Base-by-base conservation (phyloP, 495 filamentous ascomycete species). In the Penicillium paxilli region DNA sequence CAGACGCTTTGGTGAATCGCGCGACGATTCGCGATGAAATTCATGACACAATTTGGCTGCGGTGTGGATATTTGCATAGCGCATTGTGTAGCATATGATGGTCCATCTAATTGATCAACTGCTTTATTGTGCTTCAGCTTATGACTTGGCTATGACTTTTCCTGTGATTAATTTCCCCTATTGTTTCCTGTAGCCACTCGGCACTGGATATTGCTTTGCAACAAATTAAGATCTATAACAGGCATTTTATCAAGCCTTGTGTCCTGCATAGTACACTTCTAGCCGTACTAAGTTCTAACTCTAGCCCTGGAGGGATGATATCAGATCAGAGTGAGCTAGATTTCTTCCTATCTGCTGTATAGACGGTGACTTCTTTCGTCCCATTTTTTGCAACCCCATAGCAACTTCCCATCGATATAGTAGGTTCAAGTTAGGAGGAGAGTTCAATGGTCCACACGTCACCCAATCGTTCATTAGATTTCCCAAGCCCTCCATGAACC, bases 401-500 rank as follows among this genome's bases (percentile, higher is more conserved):
- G n/a, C n/a, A n/a, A n/a, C n/a, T n/a, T n/a, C n/a, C n/a, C n/a
- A n/a, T n/a, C n/a, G n/a, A n/a, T n/a, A n/a, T n/a, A n/a, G n/a
- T n/a, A n/a, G n/a, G n/a, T n/a, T n/a, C n/a, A n/a, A n/a, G 26
- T 28, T 28, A 28, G 5, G 5, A 38, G 35, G 14, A 17, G 35
- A 65, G 30, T 23, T 64, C 38, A 17, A 65, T n/a, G n/a, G 24
- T 68, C 79, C 79, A 81, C 9, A 72, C 64, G 60, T 82, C 80
- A 1, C 58, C 70, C 44, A 78, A 56, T 12, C 80, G 70, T 24
- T 72, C 57, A 62, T 81, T 82, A 6, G 70, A 57, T 46, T 78
- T 69, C 4, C 55, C 69, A 0, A 83, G 60, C 2, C 80, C 80
- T 23, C 80, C 79, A 49, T 75, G 71, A 7, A 82, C 64, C 5